Evolutionary conservation across 2,329 filamentous ascomycete genomes (phyloP), one percentile per base, ranked within the genome.

Genomic region (Pleochaeta shiraiana): DNA sequence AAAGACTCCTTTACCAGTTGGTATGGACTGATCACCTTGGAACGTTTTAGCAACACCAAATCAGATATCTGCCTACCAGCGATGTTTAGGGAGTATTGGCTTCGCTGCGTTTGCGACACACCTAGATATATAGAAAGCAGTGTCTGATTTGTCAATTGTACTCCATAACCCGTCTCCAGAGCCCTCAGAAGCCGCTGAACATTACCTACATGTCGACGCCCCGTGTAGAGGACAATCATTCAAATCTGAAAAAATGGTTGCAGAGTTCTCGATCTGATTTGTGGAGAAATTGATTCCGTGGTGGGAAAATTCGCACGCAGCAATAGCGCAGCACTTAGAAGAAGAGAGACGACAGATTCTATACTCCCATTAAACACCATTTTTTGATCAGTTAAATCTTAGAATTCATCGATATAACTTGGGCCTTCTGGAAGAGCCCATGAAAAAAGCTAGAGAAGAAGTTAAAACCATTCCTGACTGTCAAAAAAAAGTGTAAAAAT

Each of bases 81-180:
- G 34, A 24, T 33, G 55, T 5, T 26, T 37, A n/a, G 55, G 55
- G 19, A 60, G 55, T 37, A 33, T 60, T 6, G 55, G 55, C n/a
- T 60, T 60, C 31, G 28, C 30, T 16, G 28, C 55, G 33, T 60
- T 31, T 33, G 55, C 55, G n/a, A 60, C 55, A 6, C 55, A 19
- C 5, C 55, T 33, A 39, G n/a, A 62, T 39, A 39, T 62, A 39
- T 62, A 31, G n/a, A 62, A 62, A 30, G 59, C 34, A 24, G 59
- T 62, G n/a, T 43, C 33, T 28, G 31, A 62, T 43, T 21, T 62
- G 21, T 62, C 34, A 14, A 12, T 31, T 14, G 59, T 62, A 6
- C 34, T 62, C 6, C 59, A 62, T 21, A 62, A 62, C 21, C 31
- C 59, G 12, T 62, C 31, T 24, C 33, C 59, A 26, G 34, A 62